Evolutionary conservation across 108 stramenopile species (phyloP), one percentile per base, ranked within the genome.

Genomic region (Hondaea fermentalgiana): DNA sequence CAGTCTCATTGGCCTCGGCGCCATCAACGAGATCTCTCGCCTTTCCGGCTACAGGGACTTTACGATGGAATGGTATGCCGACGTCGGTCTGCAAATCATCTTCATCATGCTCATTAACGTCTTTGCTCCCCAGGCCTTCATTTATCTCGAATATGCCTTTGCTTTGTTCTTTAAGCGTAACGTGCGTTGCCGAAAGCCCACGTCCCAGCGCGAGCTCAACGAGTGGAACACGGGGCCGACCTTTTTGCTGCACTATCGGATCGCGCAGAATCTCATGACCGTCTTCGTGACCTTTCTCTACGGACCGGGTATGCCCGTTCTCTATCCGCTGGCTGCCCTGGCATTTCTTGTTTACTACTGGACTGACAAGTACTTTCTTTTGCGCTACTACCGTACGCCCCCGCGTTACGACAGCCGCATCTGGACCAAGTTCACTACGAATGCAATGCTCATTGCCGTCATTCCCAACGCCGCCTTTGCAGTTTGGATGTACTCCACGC

Each of bases 141-240:
- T 89, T 58, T 14, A 92, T 47, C 28, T 57, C 0, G 23, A 57
- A 17, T 93, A 89, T 58, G 44, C 25, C 5, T 19, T 44, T 10
- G 69, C 89, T 49, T 21, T 29, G 87, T 88, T 44, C 43, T 53
- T 29, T 60, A 89, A 69, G 58, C 28, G 53, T 76, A 64, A 49
- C 43, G 35, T 4, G 76, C 87, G 87, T 4, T 87, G 89, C 72
- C 44, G 42, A 8, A 16, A 47, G 69, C 51, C 87, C n/a, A 44
- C 92, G 5, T 92, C 93, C 16, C 93, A 94, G 57, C 90, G 92
- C 53, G 92, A 92, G 14, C 91, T 93, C 6, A 92, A 94, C 69
- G 58, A 88, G n/a, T 57, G 90, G 76, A 45, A 87, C 90, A 90
- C 88, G 44, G 93, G 93, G 23, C 72, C 91, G 5, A 59, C 90